Percentiles rank a stretch among this genome's conserved stretches.
These are phyloP conservation scores for Lachancea sp. DNA, from an alignment of 805 yeast species.

Conservation along the genomic window DNA sequence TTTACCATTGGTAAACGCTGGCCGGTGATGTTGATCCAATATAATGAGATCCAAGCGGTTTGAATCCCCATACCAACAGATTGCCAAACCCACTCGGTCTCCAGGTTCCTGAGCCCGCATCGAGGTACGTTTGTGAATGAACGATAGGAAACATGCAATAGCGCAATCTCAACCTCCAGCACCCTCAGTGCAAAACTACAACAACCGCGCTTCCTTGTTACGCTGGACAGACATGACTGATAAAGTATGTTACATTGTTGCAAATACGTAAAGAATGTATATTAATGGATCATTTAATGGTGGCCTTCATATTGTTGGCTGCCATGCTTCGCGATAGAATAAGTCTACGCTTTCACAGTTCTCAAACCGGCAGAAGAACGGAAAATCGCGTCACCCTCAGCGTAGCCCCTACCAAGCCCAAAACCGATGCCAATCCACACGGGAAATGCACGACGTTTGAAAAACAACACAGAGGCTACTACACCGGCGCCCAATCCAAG, in stretches of 20 bases:
- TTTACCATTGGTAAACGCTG: too few relatives aligned
- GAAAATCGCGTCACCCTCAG: constrained; percentile 97
- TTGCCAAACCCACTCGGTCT: too few relatives aligned
- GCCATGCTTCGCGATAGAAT: neutral
- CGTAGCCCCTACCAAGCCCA: constrained; percentile 95
- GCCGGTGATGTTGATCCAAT: too few relatives aligned
- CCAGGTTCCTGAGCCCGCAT: too few relatives aligned
- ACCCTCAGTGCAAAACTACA: too few relatives aligned
- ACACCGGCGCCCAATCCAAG: constrained; percentile 97
- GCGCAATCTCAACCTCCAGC: too few relatives aligned
- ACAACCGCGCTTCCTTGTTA: too few relatives aligned
- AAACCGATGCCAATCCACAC: constrained; percentile 97
- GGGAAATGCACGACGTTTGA: constrained; percentile 94
- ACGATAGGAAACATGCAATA: too few relatives aligned
- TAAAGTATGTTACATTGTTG: constrained; percentile 5
- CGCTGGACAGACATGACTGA: neutral
- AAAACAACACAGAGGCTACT: constrained; percentile 78
- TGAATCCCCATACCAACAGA: too few relatives aligned
- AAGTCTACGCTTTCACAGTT: constrained; percentile 54
- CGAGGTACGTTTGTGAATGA: too few relatives aligned
- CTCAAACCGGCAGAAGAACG: constrained; percentile 76
- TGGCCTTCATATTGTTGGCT: neutral
- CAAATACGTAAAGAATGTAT: constrained; percentile 7
- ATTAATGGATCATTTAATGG: neutral
- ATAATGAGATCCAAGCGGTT: too few relatives aligned